Base-by-base conservation (phyloP, 2,329 filamentous ascomycete genomes). In the Fusarium brevicatenulatum region DNA sequence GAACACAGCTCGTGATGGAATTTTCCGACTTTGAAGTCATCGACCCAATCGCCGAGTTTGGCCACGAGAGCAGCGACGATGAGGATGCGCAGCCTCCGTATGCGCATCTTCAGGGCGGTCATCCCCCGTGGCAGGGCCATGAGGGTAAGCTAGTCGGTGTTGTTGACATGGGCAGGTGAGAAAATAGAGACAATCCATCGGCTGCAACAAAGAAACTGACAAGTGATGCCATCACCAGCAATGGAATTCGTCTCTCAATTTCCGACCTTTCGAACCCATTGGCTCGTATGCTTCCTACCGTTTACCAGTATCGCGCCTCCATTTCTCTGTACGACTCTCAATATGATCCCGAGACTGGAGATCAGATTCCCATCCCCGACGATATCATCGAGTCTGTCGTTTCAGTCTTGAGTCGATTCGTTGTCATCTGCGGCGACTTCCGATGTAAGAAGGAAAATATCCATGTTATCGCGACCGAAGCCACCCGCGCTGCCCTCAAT, bases 221-320 rank as follows among this genome's bases (percentile, higher is more conserved):
- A 23, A 46, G 19, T 28, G 23, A 30, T 21, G 34, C 9, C 7
- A 30, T 46, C 13, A 30, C 3, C 34, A 89, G 91, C 81, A 93
- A 93, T 82, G 91, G 91, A 67, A 92, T 93, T 69, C 90, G 91
- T 42, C 92, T 93, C 82, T 92, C 91, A 15, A 91, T 93, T 66
- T 78, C 79, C 25, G 79, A 81, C 54, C 66, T 81, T 28, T 79
- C 79, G 19, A 59, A 88, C 15, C 84, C 85, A 9, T 88, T 88
- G 25, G 85, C 90, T 15, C 88, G 91, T 34, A 88, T 90, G 54
- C 83, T 93, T 62, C 91, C 91, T 5, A 82, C 81, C 13, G 73
- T 83, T 36, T 63, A 80, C 40, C 66, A 78, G 13, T 81, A 81
- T 36, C 78, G 79, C 21, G 78, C 77, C 9, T 75, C 75, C 16